Evolutionary conservation across 1,284 basidiomycete species (phyloP).

Genomic region (Anthracocystis setariae): DNA sequence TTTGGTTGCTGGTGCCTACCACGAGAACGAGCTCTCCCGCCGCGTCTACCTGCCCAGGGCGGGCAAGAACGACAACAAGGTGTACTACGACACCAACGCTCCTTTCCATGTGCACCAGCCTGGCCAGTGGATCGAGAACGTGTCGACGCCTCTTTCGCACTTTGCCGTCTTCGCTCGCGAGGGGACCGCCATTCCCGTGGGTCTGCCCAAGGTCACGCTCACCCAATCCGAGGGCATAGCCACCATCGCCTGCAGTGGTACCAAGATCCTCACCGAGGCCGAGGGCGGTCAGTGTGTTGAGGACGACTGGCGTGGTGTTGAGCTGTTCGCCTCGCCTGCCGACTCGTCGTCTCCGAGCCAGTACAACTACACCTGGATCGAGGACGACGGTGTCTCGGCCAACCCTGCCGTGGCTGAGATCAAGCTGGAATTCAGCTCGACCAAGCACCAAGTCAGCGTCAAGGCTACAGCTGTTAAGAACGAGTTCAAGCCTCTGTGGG

Average conservation of each 20-base stretch:
- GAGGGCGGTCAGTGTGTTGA: constrained; percentile 68
- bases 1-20: constrained; percentile 68
- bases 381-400: constrained; percentile 69
- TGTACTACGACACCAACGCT: constrained; percentile 43
- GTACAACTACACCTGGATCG: constrained; percentile 68
- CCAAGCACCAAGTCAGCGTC: constrained; percentile 60
- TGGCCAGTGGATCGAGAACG: constrained; percentile 52
- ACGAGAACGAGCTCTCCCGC: constrained; percentile 64
- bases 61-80: constrained; percentile 45
- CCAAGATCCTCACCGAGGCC: constrained; percentile 63
- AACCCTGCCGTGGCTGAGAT: constrained; percentile 64
- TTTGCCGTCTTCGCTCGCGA: constrained; percentile 69
- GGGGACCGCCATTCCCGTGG: constrained; percentile 69
- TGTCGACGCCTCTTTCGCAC: constrained; percentile 69
- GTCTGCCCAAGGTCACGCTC: constrained; percentile 68
- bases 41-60: constrained; percentile 69
- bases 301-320: constrained; percentile 69
- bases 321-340: constrained; percentile 68
- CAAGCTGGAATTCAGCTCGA: constrained; percentile 60
- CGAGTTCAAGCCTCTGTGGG: constrained; percentile 69
- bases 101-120: constrained; percentile 27
- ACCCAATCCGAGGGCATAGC: constrained; percentile 60
- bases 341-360: constrained; percentile 18
- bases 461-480: constrained; percentile 52
- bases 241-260: constrained; percentile 68